phyloP scores from a whole-genome alignment of 257 asterid species.

The Salvia hispanica region DNA sequence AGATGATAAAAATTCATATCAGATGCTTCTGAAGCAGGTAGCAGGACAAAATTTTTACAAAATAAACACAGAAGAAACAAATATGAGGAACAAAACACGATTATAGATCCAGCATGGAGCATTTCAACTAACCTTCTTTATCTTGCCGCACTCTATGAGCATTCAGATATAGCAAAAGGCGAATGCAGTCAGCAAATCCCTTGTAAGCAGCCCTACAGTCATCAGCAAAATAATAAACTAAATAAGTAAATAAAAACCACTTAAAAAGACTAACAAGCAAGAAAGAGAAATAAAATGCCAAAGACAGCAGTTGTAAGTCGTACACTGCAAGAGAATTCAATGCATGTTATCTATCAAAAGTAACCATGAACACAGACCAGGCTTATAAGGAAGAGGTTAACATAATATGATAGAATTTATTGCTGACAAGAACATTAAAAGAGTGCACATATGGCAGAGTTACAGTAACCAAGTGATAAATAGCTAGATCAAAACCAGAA shows the following conservation, averaged over 20 bases:
- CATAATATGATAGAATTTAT: constrained; percentile 1
- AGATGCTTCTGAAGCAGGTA: constrained; percentile 23
- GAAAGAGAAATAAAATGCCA: not conserved
- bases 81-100: constrained; percentile 11
- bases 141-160: constrained; percentile 93
- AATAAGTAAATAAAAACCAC: not conserved
- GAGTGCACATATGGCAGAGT: constrained; percentile 3
- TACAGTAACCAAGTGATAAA: constrained; percentile 8
- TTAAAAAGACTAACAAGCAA: constrained; percentile 10
- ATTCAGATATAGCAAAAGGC: constrained; percentile 86
- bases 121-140: constrained; percentile 70
- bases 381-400: not conserved
- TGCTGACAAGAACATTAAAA: constrained; percentile 5
- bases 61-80: constrained; percentile 2
- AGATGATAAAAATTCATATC: constrained; percentile 34
- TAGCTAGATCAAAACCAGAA: not conserved
- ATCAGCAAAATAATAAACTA: constrained; percentile 30
- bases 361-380: not conserved
- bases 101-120: constrained; percentile 10
- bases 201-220: constrained; percentile 95
- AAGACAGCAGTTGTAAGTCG: not conserved
- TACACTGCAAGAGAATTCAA: constrained; percentile 1
- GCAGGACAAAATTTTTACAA: constrained; percentile 11
- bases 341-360: constrained; percentile 16
- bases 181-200: constrained; percentile 95